Conservation (phyloP, 352 stramenopile genomes). For the Phytophthora pini region DNA sequence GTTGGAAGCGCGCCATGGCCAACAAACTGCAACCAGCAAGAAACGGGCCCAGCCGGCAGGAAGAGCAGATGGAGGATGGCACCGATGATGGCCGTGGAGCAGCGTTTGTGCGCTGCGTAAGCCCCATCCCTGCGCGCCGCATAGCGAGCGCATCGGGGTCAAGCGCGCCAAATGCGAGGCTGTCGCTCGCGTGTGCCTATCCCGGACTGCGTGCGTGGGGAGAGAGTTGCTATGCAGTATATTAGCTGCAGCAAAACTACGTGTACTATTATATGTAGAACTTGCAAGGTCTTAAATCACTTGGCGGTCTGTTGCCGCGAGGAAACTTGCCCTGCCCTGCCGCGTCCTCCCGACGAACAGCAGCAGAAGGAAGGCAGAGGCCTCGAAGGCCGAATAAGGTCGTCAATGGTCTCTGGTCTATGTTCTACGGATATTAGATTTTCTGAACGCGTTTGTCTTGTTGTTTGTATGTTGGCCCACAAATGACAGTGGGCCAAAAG, state of each 20-base stretch:
- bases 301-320: conserved; percentile 1
- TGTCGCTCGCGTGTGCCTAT: conserved; percentile 40
- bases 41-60: conserved; percentile 23
- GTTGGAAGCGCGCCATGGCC: conserved; percentile 1
- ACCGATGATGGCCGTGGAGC: conserved; percentile 7
- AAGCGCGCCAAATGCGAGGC: conserved; percentile 5
- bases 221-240: background rate
- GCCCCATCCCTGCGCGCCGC: conserved; percentile 34
- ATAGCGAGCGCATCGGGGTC: conserved; percentile 12
- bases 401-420: conserved; percentile 10
- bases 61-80: conserved; percentile 30
- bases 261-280: no score
- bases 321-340: conserved; percentile 20
- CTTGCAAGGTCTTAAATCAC: conserved; percentile 4
- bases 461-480: conserved; percentile 22
- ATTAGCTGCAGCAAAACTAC: background rate
- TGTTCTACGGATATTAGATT: conserved; percentile 17
- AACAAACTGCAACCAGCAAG: conserved; percentile 36
- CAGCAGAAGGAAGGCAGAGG: conserved; percentile 7
- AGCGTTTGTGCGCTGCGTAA: conserved; percentile 20
- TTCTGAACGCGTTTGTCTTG: conserved; percentile 27
- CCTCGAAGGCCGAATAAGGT: conserved; percentile 37
- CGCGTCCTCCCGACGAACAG: conserved; percentile 21
- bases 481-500: conserved; percentile 21
- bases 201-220: conserved; percentile 4